Evolutionary conservation across 805 yeast species (phyloP).

Genomic region (Saccharomyces paradoxus): DNA sequence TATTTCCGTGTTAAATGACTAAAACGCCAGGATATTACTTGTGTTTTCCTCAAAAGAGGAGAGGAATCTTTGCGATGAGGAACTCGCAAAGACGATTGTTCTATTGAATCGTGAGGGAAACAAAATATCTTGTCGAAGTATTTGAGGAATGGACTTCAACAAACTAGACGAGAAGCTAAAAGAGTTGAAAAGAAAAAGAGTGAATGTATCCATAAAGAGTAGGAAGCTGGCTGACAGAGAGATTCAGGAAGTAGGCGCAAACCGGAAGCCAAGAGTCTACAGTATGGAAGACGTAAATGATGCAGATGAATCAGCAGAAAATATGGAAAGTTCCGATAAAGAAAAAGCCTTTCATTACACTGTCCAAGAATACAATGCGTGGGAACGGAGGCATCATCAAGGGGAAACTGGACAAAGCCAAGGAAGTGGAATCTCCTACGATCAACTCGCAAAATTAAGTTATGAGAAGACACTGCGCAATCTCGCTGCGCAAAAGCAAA

Average conservation of each 20-base stretch:
- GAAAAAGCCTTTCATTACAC: constrained; percentile 8
- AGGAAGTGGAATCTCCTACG: constrained; percentile 4
- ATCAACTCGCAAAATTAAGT: constrained; percentile 22
- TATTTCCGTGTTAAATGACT: neutral
- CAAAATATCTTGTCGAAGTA: neutral
- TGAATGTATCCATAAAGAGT: constrained; percentile 14
- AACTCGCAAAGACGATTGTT: neutral
- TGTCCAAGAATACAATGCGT: constrained; percentile 22
- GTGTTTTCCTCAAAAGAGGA: neutral
- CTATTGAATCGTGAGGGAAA: neutral
- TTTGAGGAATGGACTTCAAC: constrained; percentile 6
- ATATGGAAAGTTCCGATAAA: neutral
- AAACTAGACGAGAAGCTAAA: constrained; percentile 11
- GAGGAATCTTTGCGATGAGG: neutral
- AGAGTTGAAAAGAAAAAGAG: constrained; percentile 12
- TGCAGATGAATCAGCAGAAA: neutral
- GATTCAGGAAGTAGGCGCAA: constrained; percentile 4
- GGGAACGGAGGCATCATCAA: constrained; percentile 9
- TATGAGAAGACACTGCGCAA: constrained; percentile 16
- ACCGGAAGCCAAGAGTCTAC: constrained; percentile 20
- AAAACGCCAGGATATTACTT: neutral
- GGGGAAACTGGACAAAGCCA: constrained; percentile 5
- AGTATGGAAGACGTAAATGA: constrained; percentile 13
- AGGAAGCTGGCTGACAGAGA: constrained; percentile 16
- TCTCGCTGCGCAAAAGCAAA: neutral